phyloP scores from a whole-genome alignment of 2,329 filamentous ascomycete species.

The Aureobasidium sp. region DNA sequence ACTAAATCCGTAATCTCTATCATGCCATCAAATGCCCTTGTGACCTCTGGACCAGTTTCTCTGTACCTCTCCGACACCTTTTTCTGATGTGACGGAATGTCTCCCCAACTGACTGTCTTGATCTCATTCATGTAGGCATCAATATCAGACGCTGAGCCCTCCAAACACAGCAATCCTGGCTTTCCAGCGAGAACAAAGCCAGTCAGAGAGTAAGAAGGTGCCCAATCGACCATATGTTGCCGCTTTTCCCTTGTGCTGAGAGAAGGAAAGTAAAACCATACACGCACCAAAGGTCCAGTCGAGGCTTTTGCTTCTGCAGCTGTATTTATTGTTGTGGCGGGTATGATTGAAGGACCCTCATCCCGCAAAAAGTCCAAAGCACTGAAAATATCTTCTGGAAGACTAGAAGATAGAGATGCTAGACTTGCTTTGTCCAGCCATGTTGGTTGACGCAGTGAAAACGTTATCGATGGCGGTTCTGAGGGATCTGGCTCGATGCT shows the following conservation, averaged over 20 bases:
- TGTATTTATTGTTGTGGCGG: background rate
- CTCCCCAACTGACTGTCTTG: constrained; percentile 57
- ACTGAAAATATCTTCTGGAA: constrained; percentile 37
- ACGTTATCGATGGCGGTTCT: constrained; percentile 38
- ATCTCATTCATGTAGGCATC: constrained; percentile 58
- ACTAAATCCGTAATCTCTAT: constrained; percentile 49
- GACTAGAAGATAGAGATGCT: constrained; percentile 16
- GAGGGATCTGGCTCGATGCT: constrained; percentile 16
- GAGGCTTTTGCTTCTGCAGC: background rate
- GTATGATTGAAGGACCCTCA: constrained; percentile 26
- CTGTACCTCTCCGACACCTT: constrained; percentile 53
- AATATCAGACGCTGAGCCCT: constrained; percentile 42
- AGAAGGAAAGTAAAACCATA: constrained; percentile 59
- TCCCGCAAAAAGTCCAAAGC: constrained; percentile 42
- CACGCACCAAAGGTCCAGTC: constrained; percentile 39
- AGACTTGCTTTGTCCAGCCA: constrained; percentile 49
- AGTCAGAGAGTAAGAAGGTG: constrained; percentile 47
- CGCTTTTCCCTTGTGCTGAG: constrained; percentile 54
- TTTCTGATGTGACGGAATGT: constrained; percentile 56
- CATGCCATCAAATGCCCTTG: constrained; percentile 49
- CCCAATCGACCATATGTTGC: constrained; percentile 50
- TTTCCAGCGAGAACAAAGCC: constrained; percentile 57
- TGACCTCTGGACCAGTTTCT: constrained; percentile 30
- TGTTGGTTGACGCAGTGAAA: constrained; percentile 42
- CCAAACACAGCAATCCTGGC: constrained; percentile 49